Evolutionary conservation across 2,329 filamentous ascomycete genomes (phyloP).

Genomic region (Fusarium sp.): DNA sequence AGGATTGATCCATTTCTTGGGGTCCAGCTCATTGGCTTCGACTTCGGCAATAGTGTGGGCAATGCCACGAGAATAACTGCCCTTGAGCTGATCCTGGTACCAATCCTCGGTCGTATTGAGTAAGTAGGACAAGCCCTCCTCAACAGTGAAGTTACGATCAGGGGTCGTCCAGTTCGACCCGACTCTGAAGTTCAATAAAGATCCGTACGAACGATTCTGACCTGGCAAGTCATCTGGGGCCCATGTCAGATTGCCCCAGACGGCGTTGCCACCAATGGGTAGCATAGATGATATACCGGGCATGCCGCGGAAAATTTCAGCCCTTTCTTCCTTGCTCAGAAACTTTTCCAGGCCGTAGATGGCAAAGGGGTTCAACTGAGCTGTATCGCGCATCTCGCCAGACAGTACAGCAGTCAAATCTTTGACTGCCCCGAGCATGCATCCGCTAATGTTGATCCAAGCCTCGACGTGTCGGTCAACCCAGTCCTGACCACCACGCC

Average conservation of each 20-base stretch:
- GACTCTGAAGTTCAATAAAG: conserved; percentile 83
- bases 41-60: conserved; percentile 83
- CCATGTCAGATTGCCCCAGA: conserved; percentile 92
- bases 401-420: conserved; percentile 89
- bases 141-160: conserved; percentile 81
- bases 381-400: conserved; percentile 98
- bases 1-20: conserved; percentile 92
- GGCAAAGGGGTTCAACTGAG: conserved; percentile 93
- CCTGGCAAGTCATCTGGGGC: conserved; percentile 86
- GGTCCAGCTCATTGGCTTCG: conserved; percentile 80
- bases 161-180: conserved; percentile 71
- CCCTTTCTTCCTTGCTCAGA: conserved; percentile 86
- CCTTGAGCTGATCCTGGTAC: conserved; percentile 78
- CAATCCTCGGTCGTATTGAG: conserved; percentile 82
- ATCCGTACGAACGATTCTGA: conserved; percentile 79
- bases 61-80: conserved; percentile 87
- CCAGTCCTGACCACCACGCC: conserved; percentile 85
- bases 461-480: conserved; percentile 89
- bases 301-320: conserved; percentile 96
- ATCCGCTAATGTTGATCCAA: conserved; percentile 98
- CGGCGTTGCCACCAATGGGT: conserved; percentile 88
- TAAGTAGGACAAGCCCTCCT: conserved; percentile 80
- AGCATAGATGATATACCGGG: conserved; percentile 97
- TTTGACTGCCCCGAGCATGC: conserved; percentile 95
- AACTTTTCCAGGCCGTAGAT: conserved; percentile 98